Percentiles rank a stretch among this genome's conserved stretches.
Evolutionary conservation across 1,139 yeast species (phyloP).

Genomic region (Arxiozyma telluris): DNA sequence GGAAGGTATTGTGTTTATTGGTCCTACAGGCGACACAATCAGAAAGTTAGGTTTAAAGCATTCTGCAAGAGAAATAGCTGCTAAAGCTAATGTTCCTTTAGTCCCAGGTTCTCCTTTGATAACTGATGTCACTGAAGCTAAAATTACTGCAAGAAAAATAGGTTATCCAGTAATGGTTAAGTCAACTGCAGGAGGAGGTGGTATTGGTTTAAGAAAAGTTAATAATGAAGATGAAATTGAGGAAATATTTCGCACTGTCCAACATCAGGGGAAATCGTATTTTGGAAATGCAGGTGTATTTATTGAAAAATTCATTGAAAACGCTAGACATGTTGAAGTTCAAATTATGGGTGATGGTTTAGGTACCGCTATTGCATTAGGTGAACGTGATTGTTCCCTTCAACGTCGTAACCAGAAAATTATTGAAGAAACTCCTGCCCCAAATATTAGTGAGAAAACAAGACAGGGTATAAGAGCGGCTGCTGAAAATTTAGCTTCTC

Average conservation of each 20-base stretch:
- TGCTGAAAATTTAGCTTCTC: constrained; percentile 70
- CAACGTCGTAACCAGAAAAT: constrained; percentile 96
- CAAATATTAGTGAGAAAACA: constrained; percentile 74
- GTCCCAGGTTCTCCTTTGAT: constrained; percentile 92
- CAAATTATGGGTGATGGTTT: constrained; percentile 94
- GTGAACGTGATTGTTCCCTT: constrained; percentile 95
- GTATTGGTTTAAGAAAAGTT: constrained; percentile 92
- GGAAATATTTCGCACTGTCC: constrained; percentile 78
- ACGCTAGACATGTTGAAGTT: constrained; percentile 92
- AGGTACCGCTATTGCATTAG: constrained; percentile 85
- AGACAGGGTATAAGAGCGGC: constrained; percentile 69
- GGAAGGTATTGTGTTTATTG: constrained; percentile 85
- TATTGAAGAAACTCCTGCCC: constrained; percentile 97
- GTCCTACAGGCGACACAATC: constrained; percentile 91
- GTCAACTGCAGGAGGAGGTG: constrained; percentile 99
- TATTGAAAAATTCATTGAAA: constrained; percentile 84
- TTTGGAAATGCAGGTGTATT: constrained; percentile 95
- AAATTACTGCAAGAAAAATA: constrained; percentile 61
- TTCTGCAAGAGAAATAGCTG: constrained; percentile 91
- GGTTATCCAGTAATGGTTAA: constrained; percentile 93
- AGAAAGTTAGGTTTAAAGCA: constrained; percentile 87
- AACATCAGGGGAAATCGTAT: constrained; percentile 86
- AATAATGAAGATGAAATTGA: constrained; percentile 72
- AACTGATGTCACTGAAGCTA: constrained; percentile 61
- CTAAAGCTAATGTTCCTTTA: constrained; percentile 78